Base-by-base conservation (phyloP, 2,329 filamentous ascomycete genomes). In the Zalaria sp. region DNA sequence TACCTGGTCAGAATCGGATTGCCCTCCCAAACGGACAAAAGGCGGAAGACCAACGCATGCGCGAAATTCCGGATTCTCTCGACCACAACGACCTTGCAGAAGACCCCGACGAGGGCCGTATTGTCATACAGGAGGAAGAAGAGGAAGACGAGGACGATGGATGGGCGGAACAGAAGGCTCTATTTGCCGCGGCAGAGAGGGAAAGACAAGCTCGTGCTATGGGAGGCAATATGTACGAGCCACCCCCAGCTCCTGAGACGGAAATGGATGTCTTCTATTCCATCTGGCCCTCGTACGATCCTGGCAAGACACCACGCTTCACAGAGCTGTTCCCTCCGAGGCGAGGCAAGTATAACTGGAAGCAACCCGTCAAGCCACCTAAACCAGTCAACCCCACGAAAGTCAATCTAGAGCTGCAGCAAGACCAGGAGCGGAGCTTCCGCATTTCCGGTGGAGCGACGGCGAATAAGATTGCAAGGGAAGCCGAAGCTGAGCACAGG, bases 301-400 rank as follows among this genome's bases (percentile, higher is more conserved):
- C 78, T 39, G 77, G 85, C 32, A 74, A 78, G 32, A 75, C 83
- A 11, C 76, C 91, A 27, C 77, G 79, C 35, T 95, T 88, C 66
- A 82, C 84, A 52, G 79, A 87, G 46, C 68, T 96, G 4, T 76
- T 98, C 31, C 85, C 85, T 3, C 79, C 82, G 4, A 87, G 88
- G 58, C 79, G 79, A 51, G 82, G 86, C 1, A 72, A 78, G 42
- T 89, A 83, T 61, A 72, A 83, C 47, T 80, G 82, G 43, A 91
- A 94, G 61, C 76, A 78, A 34, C 86, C 88, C 0, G 49, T 71
- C 1, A 93, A 87, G 60, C 79, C 79, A 34, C 84, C 87, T 0
- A 91, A 88, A 60, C 71, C 84, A 10, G 71, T 96, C 3, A 73
- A 87, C 4, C 86, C 87, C 0, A 88, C 82, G 18, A 98, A 98